Base-by-base conservation (phyloP, 768 basidiomycete genomes). In the Ephemerocybe angulata region DNA sequence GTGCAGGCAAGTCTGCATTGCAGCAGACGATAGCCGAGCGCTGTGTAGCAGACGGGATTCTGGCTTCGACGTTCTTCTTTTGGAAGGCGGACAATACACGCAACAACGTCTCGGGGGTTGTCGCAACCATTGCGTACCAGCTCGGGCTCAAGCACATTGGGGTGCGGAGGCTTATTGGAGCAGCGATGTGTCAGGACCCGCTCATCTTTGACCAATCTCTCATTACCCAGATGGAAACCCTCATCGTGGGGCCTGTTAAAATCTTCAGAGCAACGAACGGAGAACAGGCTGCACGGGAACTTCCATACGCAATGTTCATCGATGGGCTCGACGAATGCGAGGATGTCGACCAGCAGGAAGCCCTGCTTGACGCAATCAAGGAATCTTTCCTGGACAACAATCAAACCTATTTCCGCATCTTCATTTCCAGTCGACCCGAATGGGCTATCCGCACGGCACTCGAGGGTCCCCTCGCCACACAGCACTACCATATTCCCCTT, bases 391-490 rank as follows among this genome's bases (percentile, higher is more conserved):
- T 52, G 15, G 31, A 22, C 41, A 37, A 22, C 24, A 25, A 27
- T 50, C 30, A 12, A 37, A 29, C 28, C 25, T 47, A 31, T 24
- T 56, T 56, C 52, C 59, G 27, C n/a, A 30, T 60, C 25, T 53
- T 60, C 37, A 53, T 62, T n/a, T 25, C 59, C 52, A 62, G 59
- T 31, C 50, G 61, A 19, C 52, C 57, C 0, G 61, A 62, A 42
- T 31, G 19, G 10, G 59, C 60, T 24, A 35, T 60, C 35, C 50
- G 41, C 29, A 28, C 22, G 13, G 48, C 54, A 6, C 27, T 59
- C 13, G 38, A 40, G 6, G 37, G 37, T 28, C n/a, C 42, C 31
- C 11, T 42, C 6, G 6, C 41, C 3, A 24, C 25, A 12, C 4
- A 21, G 12, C 17, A 29, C 49, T 25, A 47, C 47, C 1, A 46